These are phyloP conservation scores for Leccinum truebloodii DNA, from an alignment of 768 basidiomycete genomes.

Conservation along the genomic window DNA sequence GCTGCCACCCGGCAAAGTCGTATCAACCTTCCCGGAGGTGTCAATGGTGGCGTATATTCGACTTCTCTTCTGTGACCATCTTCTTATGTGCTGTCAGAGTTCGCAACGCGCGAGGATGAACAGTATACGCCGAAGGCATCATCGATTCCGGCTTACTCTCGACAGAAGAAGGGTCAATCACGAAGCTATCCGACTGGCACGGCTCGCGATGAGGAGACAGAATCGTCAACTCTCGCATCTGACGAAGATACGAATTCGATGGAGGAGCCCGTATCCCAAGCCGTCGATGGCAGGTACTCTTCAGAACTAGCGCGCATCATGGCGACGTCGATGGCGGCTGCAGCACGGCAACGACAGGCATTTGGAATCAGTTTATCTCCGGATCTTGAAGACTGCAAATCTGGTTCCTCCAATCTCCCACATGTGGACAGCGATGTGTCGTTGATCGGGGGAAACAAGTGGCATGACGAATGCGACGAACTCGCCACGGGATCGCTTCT, in stretches of 20 bases:
- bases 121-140: constrained; percentile 23
- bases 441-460: constrained; percentile 40
- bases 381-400: constrained; percentile 5
- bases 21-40: neutral
- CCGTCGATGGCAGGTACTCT: constrained; percentile 41
- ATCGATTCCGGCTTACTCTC: constrained; percentile 5
- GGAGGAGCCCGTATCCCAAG: neutral
- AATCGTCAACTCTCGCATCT: constrained; percentile 15
- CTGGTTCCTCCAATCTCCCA: constrained; percentile 19
- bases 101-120: constrained; percentile 11
- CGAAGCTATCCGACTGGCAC: neutral
- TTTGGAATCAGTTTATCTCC: constrained; percentile 52
- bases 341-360: constrained; percentile 48
- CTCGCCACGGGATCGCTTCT: constrained; percentile 34
- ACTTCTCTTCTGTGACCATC: neutral
- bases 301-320: constrained; percentile 55
- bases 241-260: constrained; percentile 18
- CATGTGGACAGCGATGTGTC: constrained; percentile 51
- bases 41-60: constrained; percentile 15
- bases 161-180: constrained; percentile 5
- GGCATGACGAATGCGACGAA: constrained; percentile 39
- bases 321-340: constrained; percentile 35
- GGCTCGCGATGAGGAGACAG: constrained; percentile 8
- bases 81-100: constrained; percentile 18
- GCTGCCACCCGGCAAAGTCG: constrained; percentile 8